phyloP scores from a whole-genome alignment of 306 rosid genomes.

The Dalbergia cochinchinensis region DNA sequence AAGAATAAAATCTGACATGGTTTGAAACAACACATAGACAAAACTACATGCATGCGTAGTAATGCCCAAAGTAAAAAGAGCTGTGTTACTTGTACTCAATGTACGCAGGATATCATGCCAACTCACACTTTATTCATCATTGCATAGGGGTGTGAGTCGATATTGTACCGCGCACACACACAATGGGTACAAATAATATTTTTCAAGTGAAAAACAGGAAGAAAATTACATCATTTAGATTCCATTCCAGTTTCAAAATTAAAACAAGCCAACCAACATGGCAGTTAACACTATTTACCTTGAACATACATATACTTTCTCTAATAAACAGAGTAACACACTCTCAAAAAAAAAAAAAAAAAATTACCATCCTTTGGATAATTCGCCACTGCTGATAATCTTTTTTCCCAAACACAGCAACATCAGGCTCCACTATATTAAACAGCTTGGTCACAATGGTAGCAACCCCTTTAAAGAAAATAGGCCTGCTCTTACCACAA shows the following conservation, averaged over 20 bases:
- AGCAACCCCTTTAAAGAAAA: constrained; percentile 91
- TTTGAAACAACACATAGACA: neutral
- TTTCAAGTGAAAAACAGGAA: neutral
- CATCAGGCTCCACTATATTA: constrained; percentile 88
- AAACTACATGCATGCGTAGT: neutral
- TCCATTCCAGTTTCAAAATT: neutral
- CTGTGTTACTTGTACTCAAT: too few relatives aligned
- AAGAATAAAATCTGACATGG: neutral
- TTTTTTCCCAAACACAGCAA: constrained; percentile 90
- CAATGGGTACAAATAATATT: too few relatives aligned
- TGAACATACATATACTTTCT: neutral
- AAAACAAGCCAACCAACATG: neutral
- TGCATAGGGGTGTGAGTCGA: too few relatives aligned
- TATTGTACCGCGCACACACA: too few relatives aligned
- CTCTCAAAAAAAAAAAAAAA: neutral
- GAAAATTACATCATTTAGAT: neutral
- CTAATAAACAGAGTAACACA: neutral
- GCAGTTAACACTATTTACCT: neutral
- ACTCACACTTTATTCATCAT: too few relatives aligned
- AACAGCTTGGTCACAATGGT: constrained; percentile 86
- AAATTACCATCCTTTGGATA: constrained; percentile 75
- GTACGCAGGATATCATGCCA: too few relatives aligned
- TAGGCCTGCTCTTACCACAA: constrained; percentile 88
- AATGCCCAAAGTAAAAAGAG: neutral
- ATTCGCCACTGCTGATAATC: constrained; percentile 93